phyloP scores from a whole-genome alignment of 345 rosid genomes.

The Murraya paniculata region DNA sequence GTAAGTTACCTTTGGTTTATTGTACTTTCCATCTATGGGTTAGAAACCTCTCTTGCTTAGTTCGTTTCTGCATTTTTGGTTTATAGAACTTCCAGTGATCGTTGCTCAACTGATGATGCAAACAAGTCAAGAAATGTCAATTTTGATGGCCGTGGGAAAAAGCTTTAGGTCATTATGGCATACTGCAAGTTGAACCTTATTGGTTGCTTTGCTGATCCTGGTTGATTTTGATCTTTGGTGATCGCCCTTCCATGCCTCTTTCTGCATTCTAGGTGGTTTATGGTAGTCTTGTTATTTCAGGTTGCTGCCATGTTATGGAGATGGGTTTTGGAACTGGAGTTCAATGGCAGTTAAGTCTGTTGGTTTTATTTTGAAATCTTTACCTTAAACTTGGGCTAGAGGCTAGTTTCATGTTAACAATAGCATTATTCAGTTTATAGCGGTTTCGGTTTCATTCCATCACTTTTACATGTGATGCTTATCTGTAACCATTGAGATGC shows the following conservation, averaged over 20 bases:
- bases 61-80: conserved; percentile 11
- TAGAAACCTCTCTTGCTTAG: conserved; percentile 1
- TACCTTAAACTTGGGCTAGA: conserved; percentile 23
- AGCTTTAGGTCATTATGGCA: conserved; percentile 30
- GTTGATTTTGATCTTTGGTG: conserved; percentile 36
- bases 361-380: conserved; percentile 33
- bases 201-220: conserved; percentile 18
- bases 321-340: conserved; percentile 47
- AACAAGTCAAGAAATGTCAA: conserved; percentile 38
- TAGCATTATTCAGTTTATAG: conserved; percentile 14
- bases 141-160: conserved; percentile 46
- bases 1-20: conserved; percentile 32
- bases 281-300: conserved; percentile 48
- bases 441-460: conserved; percentile 19
- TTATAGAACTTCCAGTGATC: conserved; percentile 41
- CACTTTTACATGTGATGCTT: conserved; percentile 21
- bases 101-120: conserved; percentile 39
- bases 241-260: conserved; percentile 33
- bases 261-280: conserved; percentile 39
- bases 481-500: conserved; percentile 10
- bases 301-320: conserved; percentile 48
- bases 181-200: conserved; percentile 15
- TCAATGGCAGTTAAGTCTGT: conserved; percentile 64
- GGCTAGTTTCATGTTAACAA: conserved; percentile 25
- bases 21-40: background rate